A percentile compares a stretch with the other conserved stretches of the same genome.
Evolutionary conservation across 805 yeast genomes (phyloP).

Genomic region (Naumovozyma castellii): DNA sequence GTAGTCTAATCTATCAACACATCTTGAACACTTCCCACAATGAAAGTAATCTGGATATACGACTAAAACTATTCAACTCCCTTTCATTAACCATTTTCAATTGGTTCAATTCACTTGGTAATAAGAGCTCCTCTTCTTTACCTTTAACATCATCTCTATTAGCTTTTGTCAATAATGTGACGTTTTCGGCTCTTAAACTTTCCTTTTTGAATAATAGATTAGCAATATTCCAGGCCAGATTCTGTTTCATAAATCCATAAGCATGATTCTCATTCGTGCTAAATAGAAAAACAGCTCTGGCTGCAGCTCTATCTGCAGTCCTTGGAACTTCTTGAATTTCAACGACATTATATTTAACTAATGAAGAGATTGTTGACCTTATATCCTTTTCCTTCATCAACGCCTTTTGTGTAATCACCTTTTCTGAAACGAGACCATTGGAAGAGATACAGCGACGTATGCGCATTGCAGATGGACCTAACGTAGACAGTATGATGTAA

Average conservation of each 20-base stretch:
- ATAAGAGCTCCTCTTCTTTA: constrained; percentile 60
- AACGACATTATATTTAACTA: constrained; percentile 60
- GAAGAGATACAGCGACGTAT: constrained; percentile 68
- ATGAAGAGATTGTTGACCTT: constrained; percentile 55
- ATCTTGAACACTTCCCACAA: constrained; percentile 49
- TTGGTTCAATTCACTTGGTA: constrained; percentile 68
- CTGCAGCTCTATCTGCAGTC: constrained; percentile 84
- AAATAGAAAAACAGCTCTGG: constrained; percentile 77
- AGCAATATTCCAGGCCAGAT: constrained; percentile 38
- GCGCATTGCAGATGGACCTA: constrained; percentile 62
- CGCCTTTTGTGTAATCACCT: constrained; percentile 64
- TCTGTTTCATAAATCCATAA: constrained; percentile 38
- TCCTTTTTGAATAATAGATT: constrained; percentile 45
- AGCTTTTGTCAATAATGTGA: constrained; percentile 64
- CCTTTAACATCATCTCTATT: constrained; percentile 87
- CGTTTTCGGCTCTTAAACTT: constrained; percentile 47
- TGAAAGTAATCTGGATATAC: constrained; percentile 45
- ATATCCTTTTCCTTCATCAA: constrained; percentile 70
- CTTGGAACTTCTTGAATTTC: constrained; percentile 93
- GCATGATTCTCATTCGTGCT: constrained; percentile 52
- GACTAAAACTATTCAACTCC: constrained; percentile 46
- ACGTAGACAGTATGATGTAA: constrained; percentile 45
- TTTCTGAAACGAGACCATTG: constrained; percentile 72
- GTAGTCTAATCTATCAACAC: constrained; percentile 11
- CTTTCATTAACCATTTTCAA: constrained; percentile 49